Evolutionary conservation across 2,329 filamentous ascomycete genomes (phyloP).

Genomic region (Ilyonectria sp.): DNA sequence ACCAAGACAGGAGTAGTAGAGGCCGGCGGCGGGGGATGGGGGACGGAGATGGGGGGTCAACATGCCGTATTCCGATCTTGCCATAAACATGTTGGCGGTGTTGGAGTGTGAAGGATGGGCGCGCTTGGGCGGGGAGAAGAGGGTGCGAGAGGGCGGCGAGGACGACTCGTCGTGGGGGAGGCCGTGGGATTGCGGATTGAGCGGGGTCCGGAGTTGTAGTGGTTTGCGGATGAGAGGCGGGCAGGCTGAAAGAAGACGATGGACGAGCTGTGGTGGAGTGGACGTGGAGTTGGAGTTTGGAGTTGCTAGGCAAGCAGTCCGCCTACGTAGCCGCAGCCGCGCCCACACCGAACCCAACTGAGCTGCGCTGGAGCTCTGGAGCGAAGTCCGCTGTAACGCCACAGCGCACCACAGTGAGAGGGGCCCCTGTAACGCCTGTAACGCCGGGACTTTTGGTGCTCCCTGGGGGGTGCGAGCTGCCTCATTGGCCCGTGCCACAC

Average conservation of each 20-base stretch:
- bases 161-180: neutral
- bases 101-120: conserved; percentile 34
- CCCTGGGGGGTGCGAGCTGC: neutral
- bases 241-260: conserved; percentile 37
- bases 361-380: conserved; percentile 18
- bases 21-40: conserved; percentile 42
- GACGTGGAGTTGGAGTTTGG: conserved; percentile 36
- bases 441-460: neutral
- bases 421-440: conserved; percentile 17
- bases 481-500: conserved; percentile 11
- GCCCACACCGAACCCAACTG: conserved; percentile 12
- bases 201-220: conserved; percentile 4
- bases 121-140: conserved; percentile 10
- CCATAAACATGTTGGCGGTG: conserved; percentile 93
- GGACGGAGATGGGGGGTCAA: conserved; percentile 46
- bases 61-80: conserved; percentile 99
- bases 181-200: conserved; percentile 9
- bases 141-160: conserved; percentile 8
- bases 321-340: conserved; percentile 56
- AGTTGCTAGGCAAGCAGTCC: conserved; percentile 56
- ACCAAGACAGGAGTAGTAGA: conserved; percentile 15
- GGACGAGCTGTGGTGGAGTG: conserved; percentile 43
- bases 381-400: neutral
- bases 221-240: conserved; percentile 31
- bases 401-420: conserved; percentile 1